Base-by-base conservation (phyloP, 2,329 filamentous ascomycete genomes). In the Hypoxylon sp. region DNA sequence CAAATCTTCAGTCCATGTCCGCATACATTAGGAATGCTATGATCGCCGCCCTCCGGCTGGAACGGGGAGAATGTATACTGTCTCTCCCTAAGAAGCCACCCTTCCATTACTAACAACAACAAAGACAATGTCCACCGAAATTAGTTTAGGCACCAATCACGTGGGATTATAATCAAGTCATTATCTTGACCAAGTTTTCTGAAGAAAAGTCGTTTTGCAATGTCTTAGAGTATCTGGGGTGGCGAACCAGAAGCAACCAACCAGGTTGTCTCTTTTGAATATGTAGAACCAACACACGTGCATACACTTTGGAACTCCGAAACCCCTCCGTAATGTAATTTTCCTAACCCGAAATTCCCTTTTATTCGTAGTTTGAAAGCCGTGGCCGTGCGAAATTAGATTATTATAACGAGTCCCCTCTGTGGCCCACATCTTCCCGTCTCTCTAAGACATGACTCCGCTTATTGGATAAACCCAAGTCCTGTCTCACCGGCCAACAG, bases 401-500 rank as follows among this genome's bases (percentile, higher is more conserved):
- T 71, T 69, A 74, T 71, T 70, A 66, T 70, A 65, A 66, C 66
- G 63, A 64, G 63, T 67, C 54, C 68, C 67, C 26, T 67, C 67
- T 51, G 66, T 67, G 72, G 72, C 73, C 70, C 69, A 58, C 67
- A 70, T 46, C 66, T 63, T 61, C 63, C 67, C 69, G 57, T 67
- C 63, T 66, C 57, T 61, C 14, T 63, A 29, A 67, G 52, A 74
- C 61, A 67, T 26, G 24, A 48, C 70, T 69, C 44, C 31, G 37
- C 57, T 87, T 79, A 91, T 77, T 85, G 85, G 73, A 94, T 85
- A 81, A 90, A 94, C 67, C 85, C 88, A 73, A 84, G 85, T 73
- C 87, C 89, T 62, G 87, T 86, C 81, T 90, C 89, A 78, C 87
- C 82, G 71, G 81, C 83, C 75, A 94, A 87, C 73, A 94, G 86